Evolutionary conservation across 2,329 filamentous ascomycete genomes (phyloP).

Genomic region (Byssothecium circinans): DNA sequence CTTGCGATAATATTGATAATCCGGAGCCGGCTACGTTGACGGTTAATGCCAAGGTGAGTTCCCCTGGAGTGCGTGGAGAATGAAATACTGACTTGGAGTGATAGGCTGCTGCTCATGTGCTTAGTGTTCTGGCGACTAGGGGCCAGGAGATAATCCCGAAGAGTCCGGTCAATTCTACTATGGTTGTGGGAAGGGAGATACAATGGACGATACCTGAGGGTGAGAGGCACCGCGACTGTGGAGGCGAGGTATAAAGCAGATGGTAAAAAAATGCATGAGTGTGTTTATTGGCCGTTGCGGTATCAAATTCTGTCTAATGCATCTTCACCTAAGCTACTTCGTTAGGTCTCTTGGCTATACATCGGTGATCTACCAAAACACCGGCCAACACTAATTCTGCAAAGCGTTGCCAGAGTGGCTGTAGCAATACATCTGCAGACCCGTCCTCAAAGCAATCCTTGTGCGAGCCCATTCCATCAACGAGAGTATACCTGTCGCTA

Average conservation of each 20-base stretch:
- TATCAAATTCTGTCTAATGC: too few species aligned
- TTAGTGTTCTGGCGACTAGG: constrained; percentile 34
- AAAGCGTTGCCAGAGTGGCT: too few species aligned
- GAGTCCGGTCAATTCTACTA: constrained; percentile 36
- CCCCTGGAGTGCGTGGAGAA: neutral
- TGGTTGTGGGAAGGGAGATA: constrained; percentile 32
- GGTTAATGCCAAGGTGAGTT: constrained; percentile 41
- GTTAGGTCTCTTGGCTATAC: too few species aligned
- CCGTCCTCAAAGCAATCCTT: too few species aligned
- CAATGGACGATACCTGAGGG: constrained; percentile 33
- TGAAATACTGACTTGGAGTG: neutral
- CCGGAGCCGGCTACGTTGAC: constrained; percentile 41
- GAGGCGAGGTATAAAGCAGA: constrained; percentile 29
- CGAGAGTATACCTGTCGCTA: too few species aligned
- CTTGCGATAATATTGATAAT: constrained; percentile 45
- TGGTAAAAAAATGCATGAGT: too few species aligned
- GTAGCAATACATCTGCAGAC: too few species aligned
- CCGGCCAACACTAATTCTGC: too few species aligned
- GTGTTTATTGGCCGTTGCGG: too few species aligned
- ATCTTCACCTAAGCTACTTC: too few species aligned
- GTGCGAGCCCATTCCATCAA: too few species aligned
- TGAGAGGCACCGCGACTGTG: constrained; percentile 35
- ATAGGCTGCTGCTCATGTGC: constrained; percentile 39
- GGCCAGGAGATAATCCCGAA: constrained; percentile 40
- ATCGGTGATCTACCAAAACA: too few species aligned